These are phyloP conservation scores for Hansenula sp. DNA, from an alignment of 1,139 yeast species.

Conservation along the genomic window DNA sequence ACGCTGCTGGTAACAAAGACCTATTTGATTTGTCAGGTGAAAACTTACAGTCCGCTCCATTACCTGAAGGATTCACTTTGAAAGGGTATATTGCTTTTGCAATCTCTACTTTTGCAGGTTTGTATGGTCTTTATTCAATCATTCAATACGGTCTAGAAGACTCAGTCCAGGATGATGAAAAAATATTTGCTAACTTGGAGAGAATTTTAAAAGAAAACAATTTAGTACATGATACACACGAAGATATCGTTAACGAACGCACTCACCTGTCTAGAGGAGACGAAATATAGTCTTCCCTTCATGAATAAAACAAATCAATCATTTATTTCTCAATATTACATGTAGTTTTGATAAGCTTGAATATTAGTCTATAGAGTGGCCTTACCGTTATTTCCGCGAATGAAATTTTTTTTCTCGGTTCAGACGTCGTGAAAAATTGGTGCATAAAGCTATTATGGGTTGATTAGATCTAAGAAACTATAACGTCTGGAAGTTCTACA, in stretches of 20 bases:
- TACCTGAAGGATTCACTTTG: conserved; percentile 65
- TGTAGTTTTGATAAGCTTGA: neutral
- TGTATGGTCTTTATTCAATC: conserved; percentile 54
- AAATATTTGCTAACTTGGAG: conserved; percentile 22
- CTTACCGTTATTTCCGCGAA: neutral
- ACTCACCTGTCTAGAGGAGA: conserved; percentile 14
- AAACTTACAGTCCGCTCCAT: conserved; percentile 46
- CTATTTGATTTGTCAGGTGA: conserved; percentile 57
- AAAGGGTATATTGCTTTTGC: conserved; percentile 64
- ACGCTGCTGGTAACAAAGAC: conserved; percentile 64
- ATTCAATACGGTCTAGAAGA: conserved; percentile 60
- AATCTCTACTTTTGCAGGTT: conserved; percentile 51
- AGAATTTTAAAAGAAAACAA: conserved; percentile 16
- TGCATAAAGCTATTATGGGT: too few relatives aligned
- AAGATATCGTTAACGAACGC: conserved; percentile 12
- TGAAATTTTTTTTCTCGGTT: conserved; percentile 1
- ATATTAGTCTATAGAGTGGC: neutral
- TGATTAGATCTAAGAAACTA: too few relatives aligned
- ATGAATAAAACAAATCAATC: too few relatives aligned
- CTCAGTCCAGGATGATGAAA: conserved; percentile 41
- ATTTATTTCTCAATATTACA: neutral
- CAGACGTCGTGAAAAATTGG: too few relatives aligned
- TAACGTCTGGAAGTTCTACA: too few relatives aligned
- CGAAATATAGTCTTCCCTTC: neutral
- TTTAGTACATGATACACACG: conserved; percentile 5